phyloP scores from a whole-genome alignment of 164 flowering plant species.

The Tinospora cordifolia region DNA sequence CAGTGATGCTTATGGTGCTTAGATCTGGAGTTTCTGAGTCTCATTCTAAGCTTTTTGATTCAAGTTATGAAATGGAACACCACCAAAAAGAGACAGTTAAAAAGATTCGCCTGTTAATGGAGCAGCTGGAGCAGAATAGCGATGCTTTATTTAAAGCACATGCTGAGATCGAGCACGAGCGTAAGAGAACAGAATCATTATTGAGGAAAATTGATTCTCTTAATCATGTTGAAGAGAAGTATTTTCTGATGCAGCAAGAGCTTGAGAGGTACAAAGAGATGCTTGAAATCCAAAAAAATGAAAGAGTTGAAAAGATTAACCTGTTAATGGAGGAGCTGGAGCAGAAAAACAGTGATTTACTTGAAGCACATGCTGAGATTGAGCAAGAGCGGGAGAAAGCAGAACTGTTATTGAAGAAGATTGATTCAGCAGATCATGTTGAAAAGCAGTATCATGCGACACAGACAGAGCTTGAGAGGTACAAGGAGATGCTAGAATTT shows the following conservation, averaged over 20 bases:
- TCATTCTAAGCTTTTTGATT: slow-evolving; percentile 13
- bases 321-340: slow-evolving; percentile 21
- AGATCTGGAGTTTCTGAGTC: slow-evolving; percentile 27
- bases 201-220: slow-evolving; percentile 3
- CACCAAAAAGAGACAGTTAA: slow-evolving; percentile 14
- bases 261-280: background rate
- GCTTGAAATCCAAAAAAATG: background rate
- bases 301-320: slow-evolving; percentile 17
- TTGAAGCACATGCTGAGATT: slow-evolving; percentile 19
- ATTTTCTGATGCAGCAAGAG: background rate
- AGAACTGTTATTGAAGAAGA: slow-evolving; percentile 14
- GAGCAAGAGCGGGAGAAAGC: slow-evolving; percentile 16
- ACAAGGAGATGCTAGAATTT: slow-evolving; percentile 8
- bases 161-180: slow-evolving; percentile 9
- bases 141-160: slow-evolving; percentile 14
- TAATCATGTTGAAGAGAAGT: background rate
- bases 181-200: background rate
- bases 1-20: slow-evolving; percentile 22
- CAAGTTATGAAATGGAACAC: slow-evolving; percentile 11
- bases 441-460: slow-evolving; percentile 2
- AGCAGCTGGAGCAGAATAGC: slow-evolving; percentile 24
- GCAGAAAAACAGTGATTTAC: slow-evolving; percentile 20
- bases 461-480: slow-evolving; percentile 19
- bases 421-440: slow-evolving; percentile 16
- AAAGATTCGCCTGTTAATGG: slow-evolving; percentile 13